Conservation (phyloP, 768 basidiomycete genomes). For the Lactarius evosmus region DNA sequence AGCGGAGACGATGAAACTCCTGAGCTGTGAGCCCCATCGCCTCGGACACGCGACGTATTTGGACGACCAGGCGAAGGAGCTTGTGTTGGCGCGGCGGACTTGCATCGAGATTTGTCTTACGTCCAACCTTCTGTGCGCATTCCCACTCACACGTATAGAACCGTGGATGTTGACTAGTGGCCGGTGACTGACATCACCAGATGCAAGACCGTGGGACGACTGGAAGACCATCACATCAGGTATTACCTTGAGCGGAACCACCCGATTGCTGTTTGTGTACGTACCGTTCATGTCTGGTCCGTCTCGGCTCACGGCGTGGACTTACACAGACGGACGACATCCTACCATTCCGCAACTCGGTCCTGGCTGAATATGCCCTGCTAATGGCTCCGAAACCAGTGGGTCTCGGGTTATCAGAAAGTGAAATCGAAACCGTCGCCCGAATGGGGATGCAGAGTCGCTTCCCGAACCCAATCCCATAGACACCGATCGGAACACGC, state of each 20-base stretch:
- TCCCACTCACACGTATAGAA: neutral
- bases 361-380: conserved; percentile 75
- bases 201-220: conserved; percentile 60
- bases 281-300: conserved; percentile 31
- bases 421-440: conserved; percentile 54
- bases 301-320: conserved; percentile 13
- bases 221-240: conserved; percentile 71
- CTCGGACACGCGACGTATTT: conserved; percentile 84
- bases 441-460: conserved; percentile 54
- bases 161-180: neutral
- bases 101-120: conserved; percentile 80
- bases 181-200: conserved; percentile 36
- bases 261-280: conserved; percentile 74
- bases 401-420: conserved; percentile 64
- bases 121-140: conserved; percentile 67
- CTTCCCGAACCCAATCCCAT: conserved; percentile 29
- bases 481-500: conserved; percentile 17
- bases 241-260: conserved; percentile 62
- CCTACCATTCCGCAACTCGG: conserved; percentile 71
- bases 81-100: conserved; percentile 53
- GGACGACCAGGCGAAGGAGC: conserved; percentile 50
- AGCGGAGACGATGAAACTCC: conserved; percentile 57
- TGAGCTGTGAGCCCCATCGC: conserved; percentile 61
- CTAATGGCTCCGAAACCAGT: conserved; percentile 68
- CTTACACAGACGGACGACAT: conserved; percentile 75